A percentile compares a stretch with the other conserved stretches of the same genome.
These are phyloP conservation scores for Microcos paniculata DNA, from an alignment of 345 rosid species.

Conservation along the genomic window DNA sequence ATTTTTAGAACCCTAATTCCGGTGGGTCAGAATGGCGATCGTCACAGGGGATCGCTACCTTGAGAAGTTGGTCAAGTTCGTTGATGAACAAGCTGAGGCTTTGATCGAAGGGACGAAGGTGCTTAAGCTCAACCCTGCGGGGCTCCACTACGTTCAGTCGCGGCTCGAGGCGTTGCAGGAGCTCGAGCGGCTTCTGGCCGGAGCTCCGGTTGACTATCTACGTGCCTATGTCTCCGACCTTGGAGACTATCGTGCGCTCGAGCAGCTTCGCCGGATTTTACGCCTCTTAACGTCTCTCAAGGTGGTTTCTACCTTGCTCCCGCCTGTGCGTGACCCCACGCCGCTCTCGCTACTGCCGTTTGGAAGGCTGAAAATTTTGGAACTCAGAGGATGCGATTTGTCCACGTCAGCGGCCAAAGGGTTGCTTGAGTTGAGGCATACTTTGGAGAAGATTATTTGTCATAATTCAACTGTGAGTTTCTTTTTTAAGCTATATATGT, in stretches of 20 bases:
- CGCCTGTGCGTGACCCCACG: slow-evolving; percentile 84
- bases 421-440: slow-evolving; percentile 77
- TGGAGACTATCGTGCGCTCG: slow-evolving; percentile 93
- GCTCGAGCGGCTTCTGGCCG: slow-evolving; percentile 77
- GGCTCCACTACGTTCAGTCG: slow-evolving; percentile 92
- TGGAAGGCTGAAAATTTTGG: slow-evolving; percentile 69
- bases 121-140: slow-evolving; percentile 89
- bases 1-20: slow-evolving; percentile 11
- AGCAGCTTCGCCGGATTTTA: slow-evolving; percentile 90
- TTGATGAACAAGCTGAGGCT: slow-evolving; percentile 68
- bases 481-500: not conserved
- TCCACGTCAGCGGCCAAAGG: slow-evolving; percentile 92
- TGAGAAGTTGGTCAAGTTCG: slow-evolving; percentile 75
- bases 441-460: slow-evolving; percentile 89
- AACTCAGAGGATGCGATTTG: slow-evolving; percentile 91
- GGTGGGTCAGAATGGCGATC: slow-evolving; percentile 60
- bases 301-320: slow-evolving; percentile 77
- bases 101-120: slow-evolving; percentile 66
- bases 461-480: slow-evolving; percentile 91
- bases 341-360: slow-evolving; percentile 85
- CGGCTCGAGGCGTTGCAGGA: slow-evolving; percentile 88
- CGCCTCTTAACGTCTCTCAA: slow-evolving; percentile 75
- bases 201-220: slow-evolving; percentile 95
- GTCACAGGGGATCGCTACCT: slow-evolving; percentile 96
- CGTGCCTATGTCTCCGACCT: slow-evolving; percentile 97